Evolutionary conservation across 139 green algal species (phyloP), one percentile per base, ranked within the genome.

Genomic region (Chlorokybus atmophyticus): DNA sequence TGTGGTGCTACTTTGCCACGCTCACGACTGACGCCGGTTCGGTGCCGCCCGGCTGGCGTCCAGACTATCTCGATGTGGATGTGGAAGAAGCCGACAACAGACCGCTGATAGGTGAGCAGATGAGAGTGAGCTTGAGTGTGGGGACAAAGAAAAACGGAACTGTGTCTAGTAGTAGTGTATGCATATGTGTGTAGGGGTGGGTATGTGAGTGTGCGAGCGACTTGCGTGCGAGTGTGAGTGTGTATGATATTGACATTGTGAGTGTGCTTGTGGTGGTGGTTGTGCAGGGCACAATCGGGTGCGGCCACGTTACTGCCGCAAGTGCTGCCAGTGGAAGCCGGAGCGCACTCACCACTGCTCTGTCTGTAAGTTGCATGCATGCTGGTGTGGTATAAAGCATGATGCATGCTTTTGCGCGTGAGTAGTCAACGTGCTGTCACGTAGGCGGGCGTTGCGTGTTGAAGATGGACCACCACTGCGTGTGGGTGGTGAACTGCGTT

Each of bases 1-100:
- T 93, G 3, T 97, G 88, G 90, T 78, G 57, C 39, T 98, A 98
- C 72, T 80, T 95, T 51, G 78, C 83, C 29, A 69, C 78, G 26
- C 77, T 94, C 7, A n/a, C 81, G 0, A 80, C 74, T 3, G 76
- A 90, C 35, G 83, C 90, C 0, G 90, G 90, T 1, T 24, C 48
- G 0, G 88, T 95, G 26, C 90, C 90, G 3, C 31, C 59, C 5
- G 84, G 78, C 2, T 98, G 90, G 89, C 75, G 84, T 28, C 90
- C 90, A 4, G 87, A 87, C 48, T 21, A 10, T 10, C 35, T 44
- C 14, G 10, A 44, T 21, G n/a, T n/a, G n/a, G n/a, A n/a, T n/a
- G n/a, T n/a, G n/a, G n/a, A n/a, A n/a, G n/a, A n/a, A n/a, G n/a
- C n/a, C n/a, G n/a, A n/a, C n/a, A n/a, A n/a, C n/a, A n/a, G n/a